Percentiles rank a stretch among this genome's conserved stretches.
phyloP scores from a whole-genome alignment of 306 rosid species.

The Spatholobus suberectus region DNA sequence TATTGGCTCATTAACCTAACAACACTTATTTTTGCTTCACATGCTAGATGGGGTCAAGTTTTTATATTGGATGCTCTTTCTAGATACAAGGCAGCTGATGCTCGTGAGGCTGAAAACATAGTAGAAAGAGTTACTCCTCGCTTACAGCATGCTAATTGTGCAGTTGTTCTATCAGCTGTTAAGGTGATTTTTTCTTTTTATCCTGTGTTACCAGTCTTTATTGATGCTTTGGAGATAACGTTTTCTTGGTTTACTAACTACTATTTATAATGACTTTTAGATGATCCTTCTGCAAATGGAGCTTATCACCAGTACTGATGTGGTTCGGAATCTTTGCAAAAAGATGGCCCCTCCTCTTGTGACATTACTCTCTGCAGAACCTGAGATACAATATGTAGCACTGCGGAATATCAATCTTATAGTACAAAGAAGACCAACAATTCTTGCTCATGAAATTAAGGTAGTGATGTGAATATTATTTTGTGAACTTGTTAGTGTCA shows the following conservation, averaged over 20 bases:
- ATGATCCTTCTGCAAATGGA: conserved; percentile 99
- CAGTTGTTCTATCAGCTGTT: conserved; percentile 94
- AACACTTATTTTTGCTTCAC: conserved; percentile 10
- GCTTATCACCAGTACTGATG: conserved; percentile 92
- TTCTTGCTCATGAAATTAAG: conserved; percentile 98
- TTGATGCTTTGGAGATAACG: conserved; percentile 21
- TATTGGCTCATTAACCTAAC: conserved; percentile 41
- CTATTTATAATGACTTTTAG: conserved; percentile 50
- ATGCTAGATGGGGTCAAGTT: conserved; percentile 90
- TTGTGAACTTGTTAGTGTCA: conserved; percentile 1
- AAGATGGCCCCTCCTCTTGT: conserved; percentile 99
- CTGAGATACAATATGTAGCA: conserved; percentile 96
- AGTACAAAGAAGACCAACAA: conserved; percentile 93
- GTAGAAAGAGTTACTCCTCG: conserved; percentile 96
- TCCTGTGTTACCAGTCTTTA: conserved; percentile 10
- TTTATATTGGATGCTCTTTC: conserved; percentile 94
- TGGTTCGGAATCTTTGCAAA: conserved; percentile 94
- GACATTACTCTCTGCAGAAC: conserved; percentile 92
- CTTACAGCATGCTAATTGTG: conserved; percentile 94
- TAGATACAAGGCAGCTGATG: conserved; percentile 85
- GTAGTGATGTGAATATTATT: conserved; percentile 45
- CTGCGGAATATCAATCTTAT: conserved; percentile 91
- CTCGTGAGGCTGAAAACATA: conserved; percentile 92
- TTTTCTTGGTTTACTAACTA: conserved; percentile 33
- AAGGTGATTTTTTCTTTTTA: conserved; percentile 62